Evolutionary conservation across 805 yeast species (phyloP).

Genomic region (Myxozyma udenii): DNA sequence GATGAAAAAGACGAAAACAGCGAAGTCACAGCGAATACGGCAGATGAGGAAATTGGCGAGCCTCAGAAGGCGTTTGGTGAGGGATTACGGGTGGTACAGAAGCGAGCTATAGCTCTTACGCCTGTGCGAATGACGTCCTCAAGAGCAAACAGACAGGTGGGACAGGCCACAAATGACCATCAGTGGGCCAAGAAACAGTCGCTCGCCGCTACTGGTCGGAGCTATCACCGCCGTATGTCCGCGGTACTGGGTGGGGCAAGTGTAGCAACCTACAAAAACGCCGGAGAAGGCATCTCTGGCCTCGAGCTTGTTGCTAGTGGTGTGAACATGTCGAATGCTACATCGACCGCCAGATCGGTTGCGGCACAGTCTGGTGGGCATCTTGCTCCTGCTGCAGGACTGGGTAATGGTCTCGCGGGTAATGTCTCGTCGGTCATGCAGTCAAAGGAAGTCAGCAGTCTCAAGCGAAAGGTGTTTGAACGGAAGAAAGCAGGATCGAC

Average conservation of each 20-base stretch:
- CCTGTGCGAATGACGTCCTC: conserved; percentile 27
- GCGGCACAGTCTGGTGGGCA: conserved; percentile 33
- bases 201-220: conserved; percentile 5
- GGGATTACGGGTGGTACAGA: background rate
- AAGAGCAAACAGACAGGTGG: conserved; percentile 18
- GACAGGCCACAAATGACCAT: background rate
- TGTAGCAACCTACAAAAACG: conserved; percentile 45
- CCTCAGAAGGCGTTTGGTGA: background rate
- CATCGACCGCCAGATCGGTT: conserved; percentile 39
- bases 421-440: conserved; percentile 34
- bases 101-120: conserved; percentile 6
- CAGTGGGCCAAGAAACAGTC: conserved; percentile 2
- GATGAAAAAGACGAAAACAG: conserved; percentile 9
- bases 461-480: conserved; percentile 43
- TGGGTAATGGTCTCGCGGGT: conserved; percentile 36
- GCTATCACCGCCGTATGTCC: conserved; percentile 10
- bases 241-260: conserved; percentile 45
- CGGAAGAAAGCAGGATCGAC: background rate
- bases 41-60: background rate
- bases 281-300: conserved; percentile 7
- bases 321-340: conserved; percentile 45
- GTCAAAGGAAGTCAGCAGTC: conserved; percentile 43
- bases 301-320: conserved; percentile 65
- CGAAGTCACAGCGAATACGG: background rate
- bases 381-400: conserved; percentile 31